Base-by-base conservation (phyloP, 2,329 filamentous ascomycete genomes). In the Akanthomyces dipterigenus region DNA sequence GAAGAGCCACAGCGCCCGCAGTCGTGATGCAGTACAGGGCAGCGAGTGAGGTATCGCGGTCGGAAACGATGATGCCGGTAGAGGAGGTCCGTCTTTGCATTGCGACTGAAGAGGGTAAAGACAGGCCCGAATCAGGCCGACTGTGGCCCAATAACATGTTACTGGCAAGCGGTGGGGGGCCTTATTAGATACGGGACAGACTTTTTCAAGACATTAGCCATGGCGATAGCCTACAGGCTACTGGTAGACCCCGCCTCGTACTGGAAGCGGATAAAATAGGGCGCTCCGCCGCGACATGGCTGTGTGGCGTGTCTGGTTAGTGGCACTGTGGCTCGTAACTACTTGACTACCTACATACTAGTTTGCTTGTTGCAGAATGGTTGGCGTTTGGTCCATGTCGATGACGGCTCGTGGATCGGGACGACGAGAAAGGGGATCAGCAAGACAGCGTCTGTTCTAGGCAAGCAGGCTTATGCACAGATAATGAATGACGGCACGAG, bases 101-200 rank as follows among this genome's bases (percentile, higher is more conserved):
- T 16, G n/a, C n/a, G 20, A 20, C 8, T 9, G 40, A 18, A 43
- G 40, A 11, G 7, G 40, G 16, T 22, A 38, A 16, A 38, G 36
- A 38, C 36, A 38, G 36, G 36, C 11, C 14, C 14, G 12, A n/a
- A 43, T 9, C 11, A 20, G 40, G n/a, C 12, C 20, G 31, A 2
- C 31, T 8, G 31, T 36, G 48, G 42, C 40, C 24, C 24, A 55
- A 55, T 34, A 45, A 34, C 11, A 34, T 9, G n/a, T n/a, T n/a
- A n/a, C 31, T 7, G 31, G 31, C 31, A 11, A 40, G 26, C 42
- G 45, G 43, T 49, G 56, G 50, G 56, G 36, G 46, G 46, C 46
- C 55, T 36, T n/a, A 46, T 36, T n/a, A 46, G 46, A 59, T 59
- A 59, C 56, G 56, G 56, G 56, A 59, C 46, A 50, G 34, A 59